Base-by-base conservation (phyloP, 352 stramenopile genomes). In the Pythium oligandrum region DNA sequence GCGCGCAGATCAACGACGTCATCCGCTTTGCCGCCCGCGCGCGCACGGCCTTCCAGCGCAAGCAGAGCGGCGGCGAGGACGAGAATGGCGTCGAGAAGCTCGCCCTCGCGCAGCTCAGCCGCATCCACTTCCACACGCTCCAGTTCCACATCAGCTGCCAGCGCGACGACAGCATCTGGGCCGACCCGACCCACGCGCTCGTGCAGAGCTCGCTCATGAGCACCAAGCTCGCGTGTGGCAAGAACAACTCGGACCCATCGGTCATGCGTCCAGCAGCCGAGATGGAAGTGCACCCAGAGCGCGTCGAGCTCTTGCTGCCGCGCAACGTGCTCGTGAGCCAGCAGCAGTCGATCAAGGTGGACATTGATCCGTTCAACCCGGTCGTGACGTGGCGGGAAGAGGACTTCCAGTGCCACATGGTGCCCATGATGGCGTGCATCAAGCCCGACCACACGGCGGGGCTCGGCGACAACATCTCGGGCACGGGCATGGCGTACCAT, bases 141-240 rank as follows among this genome's bases (percentile, higher is more conserved):
- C 83, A 91, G 45, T 93, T 93, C 63, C 83, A 93, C 66, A 90
- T 93, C 57, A 75, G 90, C 31, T 93, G 83, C 63, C 83, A 93
- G 48, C 71, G 77, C 47, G 49, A 73, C 6, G 68, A 64, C 5
- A 73, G 73, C 45, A 80, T 75, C 33, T 91, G 80, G 80, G 76
- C 75, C 34, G 74, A 90, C 51, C 80, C 83, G 26, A 91, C 71
- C 40, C 75, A 66, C 31, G 78, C 83, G 34, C 59, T 93, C 34
- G 61, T 91, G 11, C 80, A 93, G 49, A 88, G 76, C 40, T 70
- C 80, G 38, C 75, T 93, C 45, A 89, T 93, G 77, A 91, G 80
- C 47, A 86, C 76, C 30, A 93, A 91, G 62, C 57, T 93, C 17
- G 83, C 80, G 26, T 93, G 83, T 53, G 83, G 80, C 39, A 84